Conservation (phyloP, 805 yeast genomes). For the Yamadazyma laniorum region DNA sequence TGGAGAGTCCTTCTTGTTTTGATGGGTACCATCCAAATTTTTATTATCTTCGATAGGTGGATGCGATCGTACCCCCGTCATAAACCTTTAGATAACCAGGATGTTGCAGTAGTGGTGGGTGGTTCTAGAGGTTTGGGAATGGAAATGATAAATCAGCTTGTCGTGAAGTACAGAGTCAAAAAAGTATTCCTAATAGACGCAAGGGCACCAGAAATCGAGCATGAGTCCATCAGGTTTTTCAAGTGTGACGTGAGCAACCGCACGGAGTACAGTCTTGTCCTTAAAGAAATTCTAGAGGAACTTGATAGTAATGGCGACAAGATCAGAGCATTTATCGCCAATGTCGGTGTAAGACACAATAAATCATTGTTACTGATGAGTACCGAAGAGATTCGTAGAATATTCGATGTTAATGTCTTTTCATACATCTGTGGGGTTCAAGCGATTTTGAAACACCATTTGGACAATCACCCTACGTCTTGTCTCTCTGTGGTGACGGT, state of each 20-base stretch:
- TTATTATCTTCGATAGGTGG: background rate
- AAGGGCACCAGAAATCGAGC: conserved; percentile 5
- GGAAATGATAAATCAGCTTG: conserved; percentile 31
- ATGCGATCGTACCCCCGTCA: background rate
- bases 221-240: conserved; percentile 13
- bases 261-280: conserved; percentile 12
- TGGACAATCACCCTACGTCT: background rate
- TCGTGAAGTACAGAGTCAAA: conserved; percentile 14
- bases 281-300: conserved; percentile 23
- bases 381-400: conserved; percentile 18
- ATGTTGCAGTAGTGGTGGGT: conserved; percentile 46
- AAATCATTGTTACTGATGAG: conserved; percentile 25
- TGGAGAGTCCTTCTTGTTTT: background rate
- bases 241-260: conserved; percentile 25
- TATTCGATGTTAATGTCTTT: conserved; percentile 32
- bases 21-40: background rate
- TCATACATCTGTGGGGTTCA: conserved; percentile 28
- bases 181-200: conserved; percentile 16
- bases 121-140: conserved; percentile 52
- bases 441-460: conserved; percentile 16
- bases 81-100: conserved; percentile 6
- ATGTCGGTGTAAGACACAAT: conserved; percentile 49
- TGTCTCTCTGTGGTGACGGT: conserved; percentile 34
- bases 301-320: conserved; percentile 9
- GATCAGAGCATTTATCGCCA: conserved; percentile 36